These are phyloP conservation scores for Cladosporium colombiae DNA, from an alignment of 2,329 filamentous ascomycete species.

Conservation along the genomic window DNA sequence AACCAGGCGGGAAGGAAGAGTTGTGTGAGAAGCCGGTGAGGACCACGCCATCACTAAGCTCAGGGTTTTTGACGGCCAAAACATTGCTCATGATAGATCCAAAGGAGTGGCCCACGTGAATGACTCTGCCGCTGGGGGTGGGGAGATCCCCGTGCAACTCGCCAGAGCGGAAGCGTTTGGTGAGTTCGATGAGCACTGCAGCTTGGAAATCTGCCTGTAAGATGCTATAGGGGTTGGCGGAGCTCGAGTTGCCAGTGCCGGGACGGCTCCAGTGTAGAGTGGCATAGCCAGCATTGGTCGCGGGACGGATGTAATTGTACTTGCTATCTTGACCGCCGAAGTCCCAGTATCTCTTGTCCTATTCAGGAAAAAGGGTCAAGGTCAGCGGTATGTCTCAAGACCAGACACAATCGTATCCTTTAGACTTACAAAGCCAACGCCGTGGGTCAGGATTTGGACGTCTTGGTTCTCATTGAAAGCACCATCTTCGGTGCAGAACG, in stretches of 20 bases:
- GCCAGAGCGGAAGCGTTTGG: conserved; percentile 23
- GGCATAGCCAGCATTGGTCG: conserved; percentile 23
- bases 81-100: conserved; percentile 23
- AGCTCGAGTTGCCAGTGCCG: conserved; percentile 24
- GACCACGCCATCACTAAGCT: conserved; percentile 25
- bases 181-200: conserved; percentile 23
- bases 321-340: conserved; percentile 23
- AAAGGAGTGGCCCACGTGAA: conserved; percentile 28
- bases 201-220: conserved; percentile 24
- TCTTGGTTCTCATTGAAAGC: background rate
- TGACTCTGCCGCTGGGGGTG: conserved; percentile 21
- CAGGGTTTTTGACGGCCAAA: conserved; percentile 20
- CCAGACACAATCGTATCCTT: background rate
- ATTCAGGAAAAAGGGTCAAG: background rate
- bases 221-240: conserved; percentile 24
- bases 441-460: conserved; percentile 27
- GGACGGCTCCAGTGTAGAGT: conserved; percentile 27
- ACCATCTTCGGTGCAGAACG: conserved; percentile 23
- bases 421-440: conserved; percentile 23
- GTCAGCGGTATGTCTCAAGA: background rate
- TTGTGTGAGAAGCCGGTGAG: conserved; percentile 24
- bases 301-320: conserved; percentile 26
- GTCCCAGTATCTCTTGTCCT: conserved; percentile 26
- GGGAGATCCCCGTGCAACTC: conserved; percentile 17
- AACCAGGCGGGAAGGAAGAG: background rate